A percentile compares a stretch with the other conserved stretches of the same genome.
These are phyloP conservation scores for Cystobasidium pallidum DNA, from an alignment of 1,284 basidiomycete species.

Conservation along the genomic window DNA sequence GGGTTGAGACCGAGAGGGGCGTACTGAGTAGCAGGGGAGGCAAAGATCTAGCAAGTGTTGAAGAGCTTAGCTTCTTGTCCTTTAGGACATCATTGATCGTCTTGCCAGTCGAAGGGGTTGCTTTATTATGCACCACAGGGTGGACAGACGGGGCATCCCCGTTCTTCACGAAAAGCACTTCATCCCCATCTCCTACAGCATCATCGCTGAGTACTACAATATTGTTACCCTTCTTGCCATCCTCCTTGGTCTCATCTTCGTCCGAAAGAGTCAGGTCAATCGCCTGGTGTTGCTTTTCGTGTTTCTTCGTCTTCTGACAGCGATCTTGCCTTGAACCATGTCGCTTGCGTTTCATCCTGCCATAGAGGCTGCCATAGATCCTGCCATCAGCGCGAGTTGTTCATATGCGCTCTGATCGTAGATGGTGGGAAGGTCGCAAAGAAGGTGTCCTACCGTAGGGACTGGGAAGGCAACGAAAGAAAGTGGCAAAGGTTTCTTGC, in stretches of 20 bases:
- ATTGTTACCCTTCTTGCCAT: background rate
- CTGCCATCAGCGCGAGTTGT: too few relatives aligned
- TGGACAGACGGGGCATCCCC: background rate
- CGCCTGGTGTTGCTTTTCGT: too few relatives aligned
- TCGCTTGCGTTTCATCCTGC: constrained; percentile 10
- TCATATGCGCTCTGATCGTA: too few relatives aligned
- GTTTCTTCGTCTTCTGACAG: background rate
- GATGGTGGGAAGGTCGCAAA: too few relatives aligned
- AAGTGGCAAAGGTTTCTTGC: too few relatives aligned
- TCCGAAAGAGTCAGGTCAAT: constrained; percentile 24
- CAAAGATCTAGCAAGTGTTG: background rate
- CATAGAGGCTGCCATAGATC: too few relatives aligned
- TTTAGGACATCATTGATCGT: constrained; percentile 17
- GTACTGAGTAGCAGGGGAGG: constrained; percentile 38
- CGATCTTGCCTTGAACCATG: background rate
- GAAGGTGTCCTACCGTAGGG: too few relatives aligned
- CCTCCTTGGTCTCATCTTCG: constrained; percentile 2
- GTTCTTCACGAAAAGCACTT: constrained; percentile 8
- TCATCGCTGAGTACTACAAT: constrained; percentile 2
- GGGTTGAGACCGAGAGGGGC: constrained; percentile 26
- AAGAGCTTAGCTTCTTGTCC: background rate
- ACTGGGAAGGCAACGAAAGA: too few relatives aligned
- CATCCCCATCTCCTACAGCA: background rate
- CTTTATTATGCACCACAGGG: too few relatives aligned
- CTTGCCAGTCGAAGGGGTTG: background rate